Evolutionary conservation across 805 yeast genomes (phyloP), one percentile per base, ranked within the genome.

Genomic region (Hyphopichia homilentoma): DNA sequence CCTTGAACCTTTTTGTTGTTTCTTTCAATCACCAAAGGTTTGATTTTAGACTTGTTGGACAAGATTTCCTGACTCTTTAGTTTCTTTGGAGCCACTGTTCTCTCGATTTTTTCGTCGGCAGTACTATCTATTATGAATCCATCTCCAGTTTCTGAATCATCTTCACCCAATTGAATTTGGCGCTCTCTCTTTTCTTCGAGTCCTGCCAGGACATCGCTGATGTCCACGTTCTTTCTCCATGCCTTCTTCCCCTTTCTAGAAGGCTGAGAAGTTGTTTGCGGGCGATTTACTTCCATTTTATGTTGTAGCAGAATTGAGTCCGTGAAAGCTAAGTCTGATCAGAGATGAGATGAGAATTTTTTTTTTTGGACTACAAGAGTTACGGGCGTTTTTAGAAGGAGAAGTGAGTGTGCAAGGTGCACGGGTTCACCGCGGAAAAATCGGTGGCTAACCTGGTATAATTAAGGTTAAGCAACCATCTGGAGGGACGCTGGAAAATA

Each of bases 191-290:
- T 69, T 27, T 74, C 78, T 45, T 81, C 90, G 24, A 90, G 62
- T 8, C 82, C 83, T 20, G 61, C 57, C 50, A 84, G 87, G 30
- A 93, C 67, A 42, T 87, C 96, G 16, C 77, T 79, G 13, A 93
- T 64, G 56, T 93, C 95, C 37, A 93, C 84, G 58, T 93, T 86
- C 60, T 87, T 87, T 55, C 95, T 77, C 94, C 97, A 86, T 4
- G 95, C 79, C 54, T 75, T 81, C 71, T 85, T 90, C 27, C 96
- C 95, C 66, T 93, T 93, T 51, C 97, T 74, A 6, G 96, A 87
- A 4, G 83, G 52, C 60, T 89, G 96, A 27, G 64, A 64, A 45
- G 68, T 71, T 45, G 73, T 79, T 15, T 75, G 55, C 9, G 89
- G 86, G 56, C 78, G 70, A 30, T 37, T 34, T n/a, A 29, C 33